Base-by-base conservation (phyloP, 2,329 filamentous ascomycete genomes). In the Cadophora gregata region DNA sequence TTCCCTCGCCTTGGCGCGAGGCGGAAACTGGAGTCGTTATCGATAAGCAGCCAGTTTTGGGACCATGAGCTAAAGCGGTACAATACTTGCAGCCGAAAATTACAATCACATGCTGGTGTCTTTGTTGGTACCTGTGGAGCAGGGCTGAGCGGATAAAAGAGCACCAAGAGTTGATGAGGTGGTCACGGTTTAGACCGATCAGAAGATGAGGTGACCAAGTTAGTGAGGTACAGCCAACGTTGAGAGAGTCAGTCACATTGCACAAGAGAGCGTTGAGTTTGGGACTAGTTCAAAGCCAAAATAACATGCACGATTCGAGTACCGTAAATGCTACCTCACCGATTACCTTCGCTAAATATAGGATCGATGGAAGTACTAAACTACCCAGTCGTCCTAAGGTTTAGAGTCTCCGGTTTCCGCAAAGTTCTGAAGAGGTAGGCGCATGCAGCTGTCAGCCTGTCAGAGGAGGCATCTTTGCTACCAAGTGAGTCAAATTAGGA, bases 21-120 rank as follows among this genome's bases (percentile, higher is more conserved):
- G 38, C 38, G 62, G 47, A 21, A 47, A 56, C 42, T 51, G 42
- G n/a, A 24, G n/a, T 59, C 45, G 38, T 65, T 58, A 61, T 61
- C 63, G 63, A 65, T 65, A 65, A 65, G 63, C 55, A 31, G 16
- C 21, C 14, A 60, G 29, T 29, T 16, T 31, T 27, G 16, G 53
- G 33, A 33, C 19, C 7, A 47, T 60, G 38, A 21, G 25, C 47
- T 25, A 56, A 47, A 58, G 55, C 33, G 55, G 55, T 38, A n/a
- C n/a, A n/a, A n/a, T n/a, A 27, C 21, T 36, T 9, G 33, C 33
- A 56, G n/a, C 21, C 12, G 60, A 25, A 38, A 16, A 16, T 19
- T 16, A 42, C 36, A 56, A 55, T 56, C 61, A 55, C 48, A 55
- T 55, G 50, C 36, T 16, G 38, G 38, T 55, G 1, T 51, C 19